phyloP scores from a whole-genome alignment of 495 filamentous ascomycete species.

The Acidomyces sp. region DNA sequence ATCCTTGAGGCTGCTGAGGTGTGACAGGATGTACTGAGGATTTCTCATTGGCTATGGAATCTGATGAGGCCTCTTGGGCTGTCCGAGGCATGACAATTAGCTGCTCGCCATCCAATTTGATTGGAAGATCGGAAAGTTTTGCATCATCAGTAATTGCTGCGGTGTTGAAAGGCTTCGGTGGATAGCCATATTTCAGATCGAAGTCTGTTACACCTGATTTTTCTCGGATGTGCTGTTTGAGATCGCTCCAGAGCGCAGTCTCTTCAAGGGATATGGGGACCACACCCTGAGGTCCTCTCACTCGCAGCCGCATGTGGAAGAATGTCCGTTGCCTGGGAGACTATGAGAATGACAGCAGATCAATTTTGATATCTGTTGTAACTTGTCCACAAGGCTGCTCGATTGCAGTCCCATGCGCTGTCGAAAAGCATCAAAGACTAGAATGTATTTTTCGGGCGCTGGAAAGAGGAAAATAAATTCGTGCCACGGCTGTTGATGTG shows the following conservation, averaged over 20 bases:
- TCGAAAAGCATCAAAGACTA: too few relatives aligned
- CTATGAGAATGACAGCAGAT: too few relatives aligned
- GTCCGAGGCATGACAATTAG: constrained; percentile 48
- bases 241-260: constrained; percentile 48
- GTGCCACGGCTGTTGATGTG: too few relatives aligned
- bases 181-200: constrained; percentile 80
- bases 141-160: constrained; percentile 35
- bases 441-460: too few relatives aligned
- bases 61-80: constrained; percentile 28
- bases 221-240: constrained; percentile 42
- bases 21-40: constrained; percentile 9
- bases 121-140: constrained; percentile 39
- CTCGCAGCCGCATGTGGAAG: constrained; percentile 44
- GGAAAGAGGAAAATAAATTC: too few relatives aligned
- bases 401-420: too few relatives aligned
- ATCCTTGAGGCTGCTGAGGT: constrained; percentile 15
- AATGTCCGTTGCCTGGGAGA: too few relatives aligned
- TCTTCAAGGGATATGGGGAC: constrained; percentile 52
- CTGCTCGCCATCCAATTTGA: constrained; percentile 71
- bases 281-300: constrained; percentile 50
- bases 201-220: constrained; percentile 44
- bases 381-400: too few relatives aligned
- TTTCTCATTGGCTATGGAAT: constrained; percentile 10
- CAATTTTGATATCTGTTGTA: too few relatives aligned
- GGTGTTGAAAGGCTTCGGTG: constrained; percentile 55